Conservation (phyloP, 495 filamentous ascomycete genomes). For the Neurospora hispaniola region DNA sequence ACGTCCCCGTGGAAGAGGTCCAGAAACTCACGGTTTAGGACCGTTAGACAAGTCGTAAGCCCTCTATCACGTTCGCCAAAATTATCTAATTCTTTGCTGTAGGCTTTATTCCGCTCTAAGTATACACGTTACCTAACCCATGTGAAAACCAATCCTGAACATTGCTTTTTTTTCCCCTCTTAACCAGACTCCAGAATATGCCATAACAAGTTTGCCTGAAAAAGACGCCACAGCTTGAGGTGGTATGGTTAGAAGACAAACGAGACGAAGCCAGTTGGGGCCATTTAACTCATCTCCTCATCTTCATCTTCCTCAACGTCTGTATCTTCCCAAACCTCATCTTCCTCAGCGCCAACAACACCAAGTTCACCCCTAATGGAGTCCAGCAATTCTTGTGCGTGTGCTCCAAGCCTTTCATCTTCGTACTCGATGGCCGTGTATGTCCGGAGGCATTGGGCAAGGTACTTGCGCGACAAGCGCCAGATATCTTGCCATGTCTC, state of each 20-base stretch:
- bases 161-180: constrained; percentile 10
- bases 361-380: constrained; percentile 47
- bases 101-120: not conserved
- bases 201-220: constrained; percentile 6
- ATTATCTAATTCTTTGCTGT: not conserved
- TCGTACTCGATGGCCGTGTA: constrained; percentile 57
- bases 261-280: not conserved
- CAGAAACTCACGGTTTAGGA: constrained; percentile 56
- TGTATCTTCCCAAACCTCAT: constrained; percentile 38
- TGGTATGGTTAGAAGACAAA: not conserved
- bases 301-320: constrained; percentile 39
- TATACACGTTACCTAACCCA: not conserved
- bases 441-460: constrained; percentile 48
- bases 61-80: not conserved
- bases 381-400: constrained; percentile 50
- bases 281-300: constrained; percentile 18
- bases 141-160: not conserved
- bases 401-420: constrained; percentile 56
- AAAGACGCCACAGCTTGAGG: not conserved
- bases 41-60: constrained; percentile 5
- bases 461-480: constrained; percentile 50
- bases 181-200: constrained; percentile 13
- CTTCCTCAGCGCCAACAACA: constrained; percentile 33
- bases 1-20: constrained; percentile 42
- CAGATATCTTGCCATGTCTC: constrained; percentile 38